Percentiles rank a stretch among this genome's conserved stretches.
Conservation (phyloP, 805 yeast species). For the Starmerella potacharoeniae region DNA sequence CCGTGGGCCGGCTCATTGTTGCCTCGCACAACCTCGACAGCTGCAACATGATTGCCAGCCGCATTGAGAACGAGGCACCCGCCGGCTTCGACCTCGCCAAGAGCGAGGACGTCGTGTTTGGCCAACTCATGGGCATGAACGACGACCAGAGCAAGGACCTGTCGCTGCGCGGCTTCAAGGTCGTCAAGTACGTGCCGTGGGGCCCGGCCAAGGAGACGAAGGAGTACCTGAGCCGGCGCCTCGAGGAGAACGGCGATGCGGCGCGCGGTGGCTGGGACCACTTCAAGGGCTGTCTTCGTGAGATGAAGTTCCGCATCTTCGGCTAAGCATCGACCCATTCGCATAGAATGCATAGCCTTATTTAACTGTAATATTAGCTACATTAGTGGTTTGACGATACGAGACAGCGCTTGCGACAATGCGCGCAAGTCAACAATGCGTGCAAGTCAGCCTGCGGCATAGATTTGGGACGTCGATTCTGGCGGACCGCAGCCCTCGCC, state of each 20-base stretch:
- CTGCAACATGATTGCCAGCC: constrained; percentile 56
- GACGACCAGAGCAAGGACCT: constrained; percentile 75
- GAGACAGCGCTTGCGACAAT: too few relatives aligned
- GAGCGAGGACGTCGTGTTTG: constrained; percentile 51
- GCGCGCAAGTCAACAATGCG: too few relatives aligned
- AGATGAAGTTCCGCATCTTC: constrained; percentile 13
- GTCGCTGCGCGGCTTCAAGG: constrained; percentile 53
- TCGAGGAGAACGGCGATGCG: constrained; percentile 85
- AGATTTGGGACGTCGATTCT: neutral
- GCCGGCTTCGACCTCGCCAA: constrained; percentile 20
- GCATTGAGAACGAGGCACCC: constrained; percentile 33
- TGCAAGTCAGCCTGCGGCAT: too few relatives aligned
- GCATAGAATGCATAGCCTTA: neutral
- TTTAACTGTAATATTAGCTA: constrained; percentile 1
- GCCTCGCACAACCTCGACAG: constrained; percentile 84
- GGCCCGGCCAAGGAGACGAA: constrained; percentile 92
- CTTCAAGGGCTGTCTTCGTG: constrained; percentile 20
- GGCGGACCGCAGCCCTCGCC: neutral
- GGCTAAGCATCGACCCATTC: neutral
- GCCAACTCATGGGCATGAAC: constrained; percentile 92
- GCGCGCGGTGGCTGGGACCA: constrained; percentile 26
- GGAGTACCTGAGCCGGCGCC: constrained; percentile 75
- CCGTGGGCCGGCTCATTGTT: constrained; percentile 48
- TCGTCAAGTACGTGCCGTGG: constrained; percentile 94
- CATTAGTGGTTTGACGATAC: neutral